Evolutionary conservation across 257 asterid genomes (phyloP).

Genomic region (Gentiana macrophylla): DNA sequence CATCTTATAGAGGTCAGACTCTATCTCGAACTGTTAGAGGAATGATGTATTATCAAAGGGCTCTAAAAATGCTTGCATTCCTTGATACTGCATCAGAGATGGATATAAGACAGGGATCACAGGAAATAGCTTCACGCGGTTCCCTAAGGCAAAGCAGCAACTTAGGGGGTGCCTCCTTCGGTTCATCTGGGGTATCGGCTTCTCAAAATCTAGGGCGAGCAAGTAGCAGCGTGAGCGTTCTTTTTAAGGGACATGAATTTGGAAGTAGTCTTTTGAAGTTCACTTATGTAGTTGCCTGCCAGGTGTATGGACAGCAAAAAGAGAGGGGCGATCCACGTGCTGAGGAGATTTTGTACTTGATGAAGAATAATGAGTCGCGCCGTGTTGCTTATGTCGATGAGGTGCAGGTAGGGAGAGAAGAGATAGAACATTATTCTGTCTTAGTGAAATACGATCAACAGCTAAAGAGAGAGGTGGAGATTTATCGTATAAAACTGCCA

Average conservation of each 20-base stretch:
- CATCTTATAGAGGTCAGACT: slow-evolving; percentile 97
- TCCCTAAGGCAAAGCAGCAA: slow-evolving; percentile 28
- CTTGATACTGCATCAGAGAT: slow-evolving; percentile 83
- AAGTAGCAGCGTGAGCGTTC: slow-evolving; percentile 62
- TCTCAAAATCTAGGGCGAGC: slow-evolving; percentile 52
- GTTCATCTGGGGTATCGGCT: slow-evolving; percentile 17
- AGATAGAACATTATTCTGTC: slow-evolving; percentile 71
- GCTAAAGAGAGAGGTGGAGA: slow-evolving; percentile 61
- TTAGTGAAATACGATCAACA: slow-evolving; percentile 88
- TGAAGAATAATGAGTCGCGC: slow-evolving; percentile 86
- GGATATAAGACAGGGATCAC: slow-evolving; percentile 74
- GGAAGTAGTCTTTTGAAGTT: slow-evolving; percentile 78
- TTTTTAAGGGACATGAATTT: slow-evolving; percentile 66
- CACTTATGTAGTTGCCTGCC: slow-evolving; percentile 88
- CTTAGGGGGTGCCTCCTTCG: slow-evolving; percentile 15
- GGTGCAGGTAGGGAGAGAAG: slow-evolving; percentile 62
- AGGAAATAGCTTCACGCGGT: slow-evolving; percentile 35
- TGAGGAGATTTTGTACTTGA: slow-evolving; percentile 64
- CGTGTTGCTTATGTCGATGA: slow-evolving; percentile 94
- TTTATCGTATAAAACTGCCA: slow-evolving; percentile 79
- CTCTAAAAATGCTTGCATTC: slow-evolving; percentile 88
- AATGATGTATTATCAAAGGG: slow-evolving; percentile 93
- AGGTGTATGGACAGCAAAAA: slow-evolving; percentile 88
- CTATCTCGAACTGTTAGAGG: slow-evolving; percentile 90
- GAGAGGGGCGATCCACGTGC: slow-evolving; percentile 70